Base-by-base conservation (phyloP, 345 rosid genomes). In the Eucalyptus polyanthemos region DNA sequence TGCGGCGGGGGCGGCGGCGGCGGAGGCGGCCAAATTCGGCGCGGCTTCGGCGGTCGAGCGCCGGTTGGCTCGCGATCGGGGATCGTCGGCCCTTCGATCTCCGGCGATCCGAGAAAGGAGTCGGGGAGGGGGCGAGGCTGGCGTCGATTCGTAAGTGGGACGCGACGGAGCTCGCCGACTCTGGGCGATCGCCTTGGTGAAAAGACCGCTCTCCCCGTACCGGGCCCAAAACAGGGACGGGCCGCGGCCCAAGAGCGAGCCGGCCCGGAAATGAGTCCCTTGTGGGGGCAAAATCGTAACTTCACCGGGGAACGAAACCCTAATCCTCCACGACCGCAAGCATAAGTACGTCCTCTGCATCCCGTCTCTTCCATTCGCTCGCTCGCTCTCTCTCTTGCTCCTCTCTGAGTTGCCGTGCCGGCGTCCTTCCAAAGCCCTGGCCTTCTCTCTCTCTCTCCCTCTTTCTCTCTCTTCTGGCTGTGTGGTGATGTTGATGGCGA, bases 261-360 rank as follows among this genome's bases (percentile, higher is more conserved):
- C 47, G 83, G 83, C 83, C 83, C 47, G 47, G 83, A 76, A 40
- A 9, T 6, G 45, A 76, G 9, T 21, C 14, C 9, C 11, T 0
- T 4, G 47, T n/a, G 15, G 45, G 45, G 83, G 47, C 83, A 76
- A 25, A 37, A 76, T 40, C 47, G 83, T 76, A 76, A 76, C 15
- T 40, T 76, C 47, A 1, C 0, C 0, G 9, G 12, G 47, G 83
- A 3, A 22, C 5, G 27, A 76, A 76, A 76, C 47, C 83, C 83
- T 76, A 76, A 76, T 76, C 83, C 16, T 40, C 83, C 83, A 1
- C 13, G 47, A 10, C 83, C 9, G 8, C 44, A 40, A 6, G 47
- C 83, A 40, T 76, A 76, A 76, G 47, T 4, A 40, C 83, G 83
- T 40, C 83, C 47, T 37, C 83, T 10, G 27, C 83, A 3, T 19